phyloP scores from a whole-genome alignment of 768 basidiomycete genomes.

The Hypholoma sublateritium region DNA sequence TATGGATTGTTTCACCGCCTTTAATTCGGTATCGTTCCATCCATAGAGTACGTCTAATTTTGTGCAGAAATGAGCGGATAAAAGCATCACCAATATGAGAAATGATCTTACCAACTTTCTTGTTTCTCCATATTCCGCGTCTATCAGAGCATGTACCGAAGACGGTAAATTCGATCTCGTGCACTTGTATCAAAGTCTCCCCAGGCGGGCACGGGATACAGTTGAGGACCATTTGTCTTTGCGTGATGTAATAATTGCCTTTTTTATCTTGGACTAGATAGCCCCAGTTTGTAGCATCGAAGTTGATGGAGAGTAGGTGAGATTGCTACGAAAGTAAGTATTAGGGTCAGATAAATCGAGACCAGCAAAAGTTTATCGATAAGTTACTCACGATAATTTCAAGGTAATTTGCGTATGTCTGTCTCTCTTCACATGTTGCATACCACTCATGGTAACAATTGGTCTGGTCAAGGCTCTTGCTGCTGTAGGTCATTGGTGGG shows the following conservation, averaged over 20 bases:
- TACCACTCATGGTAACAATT: background rate
- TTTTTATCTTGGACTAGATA: conserved; percentile 15
- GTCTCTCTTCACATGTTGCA: background rate
- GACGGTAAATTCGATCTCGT: conserved; percentile 35
- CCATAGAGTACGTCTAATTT: conserved; percentile 31
- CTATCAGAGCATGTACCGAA: conserved; percentile 27
- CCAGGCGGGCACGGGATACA: conserved; percentile 32
- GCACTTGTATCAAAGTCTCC: conserved; percentile 34
- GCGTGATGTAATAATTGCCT: conserved; percentile 30
- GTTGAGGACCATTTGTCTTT: conserved; percentile 22
- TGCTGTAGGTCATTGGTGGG: background rate
- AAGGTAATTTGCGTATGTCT: background rate
- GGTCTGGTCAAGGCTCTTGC: background rate
- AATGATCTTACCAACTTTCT: conserved; percentile 31
- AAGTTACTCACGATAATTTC: background rate
- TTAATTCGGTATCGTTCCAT: conserved; percentile 25
- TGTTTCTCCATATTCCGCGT: conserved; percentile 37
- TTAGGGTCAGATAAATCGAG: too few species aligned
- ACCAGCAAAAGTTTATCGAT: background rate
- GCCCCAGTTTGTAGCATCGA: conserved; percentile 9
- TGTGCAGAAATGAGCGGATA: background rate
- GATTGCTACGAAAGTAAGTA: conserved; percentile 7
- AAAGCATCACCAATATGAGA: background rate
- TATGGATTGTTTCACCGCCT: conserved; percentile 30
- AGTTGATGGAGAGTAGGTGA: conserved; percentile 8